phyloP scores from a whole-genome alignment of 2,329 filamentous ascomycete species.

The Alternaria triticimaculans region DNA sequence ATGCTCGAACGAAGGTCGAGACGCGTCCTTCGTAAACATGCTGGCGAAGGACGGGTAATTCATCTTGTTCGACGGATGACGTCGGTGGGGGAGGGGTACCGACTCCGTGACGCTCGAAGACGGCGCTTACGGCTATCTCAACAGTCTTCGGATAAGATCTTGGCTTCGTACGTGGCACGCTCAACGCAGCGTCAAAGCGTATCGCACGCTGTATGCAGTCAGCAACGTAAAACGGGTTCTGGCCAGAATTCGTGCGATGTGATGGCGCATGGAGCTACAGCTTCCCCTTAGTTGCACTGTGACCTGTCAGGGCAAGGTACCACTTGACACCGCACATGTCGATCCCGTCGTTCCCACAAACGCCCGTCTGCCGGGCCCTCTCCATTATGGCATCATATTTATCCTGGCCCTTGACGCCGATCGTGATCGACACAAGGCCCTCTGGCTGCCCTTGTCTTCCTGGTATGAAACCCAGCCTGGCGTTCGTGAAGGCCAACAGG shows the following conservation, averaged over 20 bases:
- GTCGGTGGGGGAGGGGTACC: neutral
- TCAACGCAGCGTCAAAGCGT: neutral
- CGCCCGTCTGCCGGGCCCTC: constrained; percentile 38
- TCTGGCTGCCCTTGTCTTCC: constrained; percentile 43
- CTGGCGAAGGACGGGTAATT: neutral
- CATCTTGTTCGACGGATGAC: neutral
- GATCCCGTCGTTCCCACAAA: constrained; percentile 42
- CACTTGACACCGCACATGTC: constrained; percentile 51
- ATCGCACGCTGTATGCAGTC: neutral
- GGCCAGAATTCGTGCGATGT: neutral
- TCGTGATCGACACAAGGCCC: constrained; percentile 49
- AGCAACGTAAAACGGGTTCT: neutral
- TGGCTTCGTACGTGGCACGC: constrained; percentile 9
- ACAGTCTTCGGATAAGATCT: neutral
- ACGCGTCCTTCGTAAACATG: neutral
- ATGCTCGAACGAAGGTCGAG: neutral
- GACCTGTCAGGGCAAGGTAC: constrained; percentile 41
- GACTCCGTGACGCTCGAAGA: neutral
- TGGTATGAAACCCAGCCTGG: constrained; percentile 46
- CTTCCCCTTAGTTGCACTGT: constrained; percentile 22
- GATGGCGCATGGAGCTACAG: constrained; percentile 21
- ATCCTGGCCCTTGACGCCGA: constrained; percentile 47
- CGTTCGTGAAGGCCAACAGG: constrained; percentile 47
- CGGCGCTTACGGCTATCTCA: neutral
- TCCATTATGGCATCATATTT: constrained; percentile 42